These are phyloP conservation scores for Phragmites australis DNA, from an alignment of 176 grass and related monocot genomes.

Conservation along the genomic window DNA sequence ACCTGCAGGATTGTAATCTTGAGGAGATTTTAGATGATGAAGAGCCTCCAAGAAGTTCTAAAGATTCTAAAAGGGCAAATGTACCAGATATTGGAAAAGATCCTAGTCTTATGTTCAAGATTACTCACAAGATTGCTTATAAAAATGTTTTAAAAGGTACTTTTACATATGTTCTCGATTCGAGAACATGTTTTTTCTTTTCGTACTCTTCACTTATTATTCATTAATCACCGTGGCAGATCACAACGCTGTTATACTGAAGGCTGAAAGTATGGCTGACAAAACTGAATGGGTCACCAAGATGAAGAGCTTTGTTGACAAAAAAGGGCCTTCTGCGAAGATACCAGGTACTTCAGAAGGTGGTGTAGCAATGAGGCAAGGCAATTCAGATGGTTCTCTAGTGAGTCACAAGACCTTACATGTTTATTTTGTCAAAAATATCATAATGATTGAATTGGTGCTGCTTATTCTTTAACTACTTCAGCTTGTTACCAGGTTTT, in stretches of 20 bases:
- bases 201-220: background rate
- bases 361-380: conserved; percentile 50
- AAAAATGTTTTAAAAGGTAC: conserved; percentile 95
- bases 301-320: conserved; percentile 54
- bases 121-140: conserved; percentile 75
- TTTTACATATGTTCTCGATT: conserved; percentile 22
- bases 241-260: conserved; percentile 66
- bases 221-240: conserved; percentile 42
- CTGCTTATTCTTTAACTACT: background rate
- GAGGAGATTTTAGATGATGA: conserved; percentile 75
- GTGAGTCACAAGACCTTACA: conserved; percentile 46
- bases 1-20: conserved; percentile 69
- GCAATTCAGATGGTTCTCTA: conserved; percentile 71
- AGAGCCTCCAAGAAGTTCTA: conserved; percentile 65
- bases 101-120: conserved; percentile 67
- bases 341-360: conserved; percentile 29
- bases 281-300: conserved; percentile 76
- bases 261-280: conserved; percentile 80
- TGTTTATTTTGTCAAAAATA: conserved; percentile 7
- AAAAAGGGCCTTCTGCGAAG: conserved; percentile 48
- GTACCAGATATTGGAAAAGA: conserved; percentile 54
- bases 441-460: conserved; percentile 9
- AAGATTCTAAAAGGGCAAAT: conserved; percentile 70
- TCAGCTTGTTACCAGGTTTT: background rate
- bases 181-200: background rate